Evolutionary conservation across 139 green algal genomes (phyloP).

Genomic region (Gonium pectorale): DNA sequence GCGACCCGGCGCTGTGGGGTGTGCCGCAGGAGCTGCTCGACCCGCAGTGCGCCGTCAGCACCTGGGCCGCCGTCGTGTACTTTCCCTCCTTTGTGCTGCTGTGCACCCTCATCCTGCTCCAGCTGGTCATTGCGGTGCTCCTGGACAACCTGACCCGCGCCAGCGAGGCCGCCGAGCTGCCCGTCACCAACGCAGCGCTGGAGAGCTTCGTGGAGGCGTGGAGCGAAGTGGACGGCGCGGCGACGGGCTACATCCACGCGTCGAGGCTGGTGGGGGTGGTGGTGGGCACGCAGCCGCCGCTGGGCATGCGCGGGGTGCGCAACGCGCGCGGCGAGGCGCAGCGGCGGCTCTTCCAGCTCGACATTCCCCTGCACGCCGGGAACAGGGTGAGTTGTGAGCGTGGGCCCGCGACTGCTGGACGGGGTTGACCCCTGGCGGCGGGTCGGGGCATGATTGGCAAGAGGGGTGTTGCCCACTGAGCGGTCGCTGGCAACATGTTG

Average conservation of each 20-base stretch:
- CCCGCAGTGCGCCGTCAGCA: conserved; percentile 55
- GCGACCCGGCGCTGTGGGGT: conserved; percentile 5
- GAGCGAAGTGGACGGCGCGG: not conserved
- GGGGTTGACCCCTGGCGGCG: no score
- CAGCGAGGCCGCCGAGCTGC: not conserved
- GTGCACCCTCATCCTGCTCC: conserved; percentile 78
- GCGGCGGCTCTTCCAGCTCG: not conserved
- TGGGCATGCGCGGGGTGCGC: not conserved
- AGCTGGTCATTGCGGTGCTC: conserved; percentile 75
- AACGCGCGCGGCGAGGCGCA: not conserved
- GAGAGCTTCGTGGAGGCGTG: conserved; percentile 11
- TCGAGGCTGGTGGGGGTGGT: conserved; percentile 36
- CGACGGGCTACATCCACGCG: not conserved
- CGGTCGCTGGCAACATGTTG: no score
- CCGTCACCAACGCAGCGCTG: not conserved
- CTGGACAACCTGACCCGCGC: conserved; percentile 35
- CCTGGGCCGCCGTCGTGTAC: conserved; percentile 66
- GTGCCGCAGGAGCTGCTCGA: conserved; percentile 7
- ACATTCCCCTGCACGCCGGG: conserved; percentile 25
- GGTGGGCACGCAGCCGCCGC: not conserved
- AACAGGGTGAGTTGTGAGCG: conserved; percentile 62
- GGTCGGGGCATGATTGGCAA: no score
- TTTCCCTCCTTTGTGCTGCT: conserved; percentile 80
- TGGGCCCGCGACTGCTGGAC: no score
- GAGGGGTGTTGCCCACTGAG: no score